Conservation (phyloP, 768 basidiomycete species). For the Tephrocybe rancida region DNA sequence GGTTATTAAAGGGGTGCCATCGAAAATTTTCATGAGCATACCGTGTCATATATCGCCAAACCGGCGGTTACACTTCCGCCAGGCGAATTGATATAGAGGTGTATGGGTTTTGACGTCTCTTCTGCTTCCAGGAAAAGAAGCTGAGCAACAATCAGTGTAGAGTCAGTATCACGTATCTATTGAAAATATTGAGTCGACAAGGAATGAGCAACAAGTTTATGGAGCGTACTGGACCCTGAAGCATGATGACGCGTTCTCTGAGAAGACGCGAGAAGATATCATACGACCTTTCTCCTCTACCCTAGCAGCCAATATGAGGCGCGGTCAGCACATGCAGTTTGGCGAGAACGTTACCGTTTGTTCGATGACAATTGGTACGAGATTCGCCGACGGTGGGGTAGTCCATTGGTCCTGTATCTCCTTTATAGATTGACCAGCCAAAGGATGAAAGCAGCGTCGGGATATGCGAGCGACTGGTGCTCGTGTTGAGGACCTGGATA, state of each 20-base stretch:
- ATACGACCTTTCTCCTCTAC: slow-evolving; percentile 87
- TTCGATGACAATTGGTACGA: slow-evolving; percentile 93
- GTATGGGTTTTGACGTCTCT: slow-evolving; percentile 92
- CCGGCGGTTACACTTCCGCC: slow-evolving; percentile 97
- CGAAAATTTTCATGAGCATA: slow-evolving; percentile 36
- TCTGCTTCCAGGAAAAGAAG: slow-evolving; percentile 96
- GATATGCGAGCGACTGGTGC: slow-evolving; percentile 15
- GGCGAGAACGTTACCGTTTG: slow-evolving; percentile 63
- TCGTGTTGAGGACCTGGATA: slow-evolving; percentile 19
- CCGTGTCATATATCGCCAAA: slow-evolving; percentile 96
- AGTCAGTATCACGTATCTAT: slow-evolving; percentile 89
- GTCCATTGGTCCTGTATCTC: slow-evolving; percentile 36
- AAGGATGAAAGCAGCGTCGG: slow-evolving; percentile 55
- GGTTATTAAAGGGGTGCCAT: not conserved
- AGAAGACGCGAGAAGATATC: slow-evolving; percentile 96
- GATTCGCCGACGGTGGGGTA: slow-evolving; percentile 52
- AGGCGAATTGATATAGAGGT: slow-evolving; percentile 96
- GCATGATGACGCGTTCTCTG: slow-evolving; percentile 93
- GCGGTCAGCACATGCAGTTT: slow-evolving; percentile 8
- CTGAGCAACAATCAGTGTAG: slow-evolving; percentile 88
- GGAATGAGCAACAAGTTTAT: not conserved
- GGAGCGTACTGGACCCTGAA: slow-evolving; percentile 81
- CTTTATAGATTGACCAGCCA: slow-evolving; percentile 42
- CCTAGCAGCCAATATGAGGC: slow-evolving; percentile 40
- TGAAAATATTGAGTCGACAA: slow-evolving; percentile 4